Evolutionary conservation across 768 basidiomycete genomes (phyloP).

Genomic region (Amanita thiersii): DNA sequence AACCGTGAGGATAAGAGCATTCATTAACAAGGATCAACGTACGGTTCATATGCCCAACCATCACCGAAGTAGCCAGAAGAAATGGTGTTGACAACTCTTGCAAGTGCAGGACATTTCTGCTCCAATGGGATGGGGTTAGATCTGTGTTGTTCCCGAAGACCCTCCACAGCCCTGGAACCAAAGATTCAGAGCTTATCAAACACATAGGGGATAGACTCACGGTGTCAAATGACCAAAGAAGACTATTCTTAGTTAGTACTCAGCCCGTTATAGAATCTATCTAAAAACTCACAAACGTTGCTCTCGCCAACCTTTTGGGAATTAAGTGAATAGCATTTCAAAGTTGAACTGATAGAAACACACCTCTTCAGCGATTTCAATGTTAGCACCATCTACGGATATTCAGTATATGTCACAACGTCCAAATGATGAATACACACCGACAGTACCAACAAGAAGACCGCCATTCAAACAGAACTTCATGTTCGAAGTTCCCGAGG

Average conservation of each 20-base stretch:
- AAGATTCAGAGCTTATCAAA: not conserved
- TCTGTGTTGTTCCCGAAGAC: constrained; percentile 76
- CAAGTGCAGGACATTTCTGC: constrained; percentile 76
- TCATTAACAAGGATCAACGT: constrained; percentile 23
- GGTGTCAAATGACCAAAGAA: constrained; percentile 88
- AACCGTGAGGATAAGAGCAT: constrained; percentile 14
- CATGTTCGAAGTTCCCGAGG: constrained; percentile 78
- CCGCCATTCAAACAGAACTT: constrained; percentile 91
- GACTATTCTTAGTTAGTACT: constrained; percentile 36
- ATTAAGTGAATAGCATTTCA: not conserved
- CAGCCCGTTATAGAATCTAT: not conserved
- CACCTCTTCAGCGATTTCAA: constrained; percentile 90
- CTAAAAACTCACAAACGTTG: constrained; percentile 72
- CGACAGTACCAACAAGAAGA: constrained; percentile 77
- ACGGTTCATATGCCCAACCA: constrained; percentile 78
- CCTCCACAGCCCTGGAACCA: constrained; percentile 58
- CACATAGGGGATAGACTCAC: constrained; percentile 17
- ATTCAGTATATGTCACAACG: not conserved
- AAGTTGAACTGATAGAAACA: not conserved
- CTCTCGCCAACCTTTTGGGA: constrained; percentile 59
- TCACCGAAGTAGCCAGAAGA: constrained; percentile 79
- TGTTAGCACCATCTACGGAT: constrained; percentile 78
- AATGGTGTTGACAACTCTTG: constrained; percentile 69
- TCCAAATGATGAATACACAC: constrained; percentile 20
- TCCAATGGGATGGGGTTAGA: constrained; percentile 80